Percentiles rank a stretch among this genome's conserved stretches.
Conservation (phyloP, 1,139 yeast genomes). For the Suhomyces wounanorum region DNA sequence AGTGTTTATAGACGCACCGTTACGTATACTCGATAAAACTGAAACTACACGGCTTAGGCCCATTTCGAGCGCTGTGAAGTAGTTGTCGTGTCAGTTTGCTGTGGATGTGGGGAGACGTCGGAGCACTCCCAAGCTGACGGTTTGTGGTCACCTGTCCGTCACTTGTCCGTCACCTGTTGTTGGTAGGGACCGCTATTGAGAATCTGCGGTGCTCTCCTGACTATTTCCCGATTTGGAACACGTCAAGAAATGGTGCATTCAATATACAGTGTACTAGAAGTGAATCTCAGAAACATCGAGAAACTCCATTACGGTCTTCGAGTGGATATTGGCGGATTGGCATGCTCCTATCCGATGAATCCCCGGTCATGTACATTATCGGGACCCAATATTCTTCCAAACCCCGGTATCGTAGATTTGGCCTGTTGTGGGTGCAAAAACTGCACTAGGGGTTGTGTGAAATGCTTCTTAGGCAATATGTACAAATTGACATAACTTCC, state of each 20-base stretch:
- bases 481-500: too few relatives aligned
- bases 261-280: too few relatives aligned
- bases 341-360: not conserved
- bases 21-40: not conserved
- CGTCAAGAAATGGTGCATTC: not conserved
- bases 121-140: not conserved
- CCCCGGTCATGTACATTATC: not conserved
- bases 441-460: not conserved
- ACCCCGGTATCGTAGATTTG: not conserved
- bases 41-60: not conserved
- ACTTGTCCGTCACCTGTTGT: too few relatives aligned
- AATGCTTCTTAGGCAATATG: not conserved
- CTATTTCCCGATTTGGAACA: not conserved
- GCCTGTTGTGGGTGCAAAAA: not conserved
- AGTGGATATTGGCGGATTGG: not conserved
- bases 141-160: too few relatives aligned
- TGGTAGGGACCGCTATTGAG: too few relatives aligned
- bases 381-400: not conserved
- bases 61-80: not conserved
- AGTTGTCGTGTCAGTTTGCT: not conserved
- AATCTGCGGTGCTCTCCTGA: not conserved
- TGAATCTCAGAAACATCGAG: too few relatives aligned
- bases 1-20: not conserved
- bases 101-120: not conserved
- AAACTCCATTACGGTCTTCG: too few relatives aligned